A percentile compares a stretch with the other conserved stretches of the same genome.
Evolutionary conservation across 768 basidiomycete species (phyloP).

Genomic region (Kondoa malvinella): DNA sequence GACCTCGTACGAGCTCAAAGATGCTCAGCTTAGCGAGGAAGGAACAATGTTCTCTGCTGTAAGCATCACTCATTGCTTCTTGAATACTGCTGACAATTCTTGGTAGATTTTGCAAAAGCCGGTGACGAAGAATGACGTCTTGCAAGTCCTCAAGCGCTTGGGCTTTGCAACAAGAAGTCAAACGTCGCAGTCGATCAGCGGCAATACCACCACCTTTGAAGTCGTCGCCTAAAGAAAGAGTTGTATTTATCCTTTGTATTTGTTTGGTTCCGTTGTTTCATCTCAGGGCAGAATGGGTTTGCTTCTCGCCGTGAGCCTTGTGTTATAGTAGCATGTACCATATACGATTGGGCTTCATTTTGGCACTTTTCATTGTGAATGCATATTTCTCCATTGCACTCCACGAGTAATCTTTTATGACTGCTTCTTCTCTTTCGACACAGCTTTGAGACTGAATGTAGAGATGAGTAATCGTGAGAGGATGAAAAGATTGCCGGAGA

Average conservation of each 20-base stretch:
- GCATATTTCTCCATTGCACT: too few species aligned
- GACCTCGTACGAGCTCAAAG: constrained; percentile 31
- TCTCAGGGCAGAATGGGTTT: too few species aligned
- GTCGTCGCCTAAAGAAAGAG: neutral
- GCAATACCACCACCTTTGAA: neutral
- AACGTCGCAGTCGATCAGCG: neutral
- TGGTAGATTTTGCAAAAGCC: neutral
- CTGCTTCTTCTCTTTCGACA: neutral
- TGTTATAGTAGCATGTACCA: too few species aligned
- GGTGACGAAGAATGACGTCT: constrained; percentile 23
- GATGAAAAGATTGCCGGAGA: too few species aligned
- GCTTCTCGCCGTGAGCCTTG: neutral
- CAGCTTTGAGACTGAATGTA: neutral
- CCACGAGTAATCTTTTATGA: neutral
- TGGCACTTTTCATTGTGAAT: too few species aligned
- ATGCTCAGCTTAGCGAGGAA: constrained; percentile 21
- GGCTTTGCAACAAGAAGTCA: constrained; percentile 16
- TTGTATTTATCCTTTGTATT: neutral
- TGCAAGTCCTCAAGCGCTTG: constrained; percentile 20
- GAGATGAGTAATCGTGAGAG: constrained; percentile 30
- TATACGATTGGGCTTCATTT: too few species aligned
- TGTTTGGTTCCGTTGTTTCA: too few species aligned
- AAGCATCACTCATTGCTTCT: constrained; percentile 14
- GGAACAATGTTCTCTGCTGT: constrained; percentile 26
- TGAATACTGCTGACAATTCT: neutral